phyloP scores from a whole-genome alignment of 164 flowering plant genomes.

The Macadamia integrifolia region DNA sequence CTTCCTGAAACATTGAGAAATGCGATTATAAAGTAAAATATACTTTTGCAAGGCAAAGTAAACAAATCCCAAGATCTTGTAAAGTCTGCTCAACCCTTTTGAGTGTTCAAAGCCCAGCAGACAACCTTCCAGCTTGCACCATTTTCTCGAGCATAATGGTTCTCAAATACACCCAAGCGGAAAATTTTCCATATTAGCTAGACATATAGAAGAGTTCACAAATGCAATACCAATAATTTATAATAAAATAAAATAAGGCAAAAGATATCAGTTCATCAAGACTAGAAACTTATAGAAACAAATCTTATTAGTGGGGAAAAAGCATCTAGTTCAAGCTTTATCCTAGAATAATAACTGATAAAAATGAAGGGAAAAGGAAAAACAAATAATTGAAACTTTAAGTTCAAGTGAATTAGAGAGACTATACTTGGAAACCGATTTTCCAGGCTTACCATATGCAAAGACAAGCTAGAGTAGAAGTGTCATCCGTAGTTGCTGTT shows the following conservation, averaged over 20 bases:
- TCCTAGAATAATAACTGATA: too few species aligned
- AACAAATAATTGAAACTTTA: background rate
- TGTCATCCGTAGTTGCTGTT: constrained; percentile 41
- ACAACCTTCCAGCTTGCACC: constrained; percentile 86
- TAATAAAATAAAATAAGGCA: too few species aligned
- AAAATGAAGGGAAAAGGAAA: background rate
- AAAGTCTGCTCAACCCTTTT: constrained; percentile 90
- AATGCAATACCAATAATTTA: background rate
- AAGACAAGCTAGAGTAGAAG: constrained; percentile 63
- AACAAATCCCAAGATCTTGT: constrained; percentile 85
- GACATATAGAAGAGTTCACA: background rate
- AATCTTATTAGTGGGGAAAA: background rate
- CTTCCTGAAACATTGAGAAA: background rate
- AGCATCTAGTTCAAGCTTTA: too few species aligned
- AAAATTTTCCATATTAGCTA: constrained; percentile 11
- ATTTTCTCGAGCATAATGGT: constrained; percentile 85
- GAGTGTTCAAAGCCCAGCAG: constrained; percentile 84
- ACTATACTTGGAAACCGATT: background rate
- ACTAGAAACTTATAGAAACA: too few species aligned
- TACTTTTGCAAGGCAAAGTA: background rate
- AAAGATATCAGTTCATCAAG: background rate
- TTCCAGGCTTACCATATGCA: constrained; percentile 51
- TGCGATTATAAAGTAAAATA: background rate
- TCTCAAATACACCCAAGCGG: constrained; percentile 85
- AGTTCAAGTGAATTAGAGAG: background rate